phyloP scores from a whole-genome alignment of 345 rosid genomes.

The Noccaea caerulescens region DNA sequence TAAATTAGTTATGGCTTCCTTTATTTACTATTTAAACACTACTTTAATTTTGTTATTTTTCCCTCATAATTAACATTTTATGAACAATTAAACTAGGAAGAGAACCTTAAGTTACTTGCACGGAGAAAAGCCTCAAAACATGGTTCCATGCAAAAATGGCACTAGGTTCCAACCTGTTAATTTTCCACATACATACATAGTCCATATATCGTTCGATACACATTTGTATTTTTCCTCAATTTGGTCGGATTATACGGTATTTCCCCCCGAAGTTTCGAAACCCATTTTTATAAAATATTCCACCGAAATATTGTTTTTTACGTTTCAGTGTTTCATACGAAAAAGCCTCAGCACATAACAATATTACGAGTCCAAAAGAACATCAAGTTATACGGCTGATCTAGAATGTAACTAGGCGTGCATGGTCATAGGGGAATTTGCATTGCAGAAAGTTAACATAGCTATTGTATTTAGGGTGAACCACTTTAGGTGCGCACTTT shows the following conservation, averaged over 20 bases:
- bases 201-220: neutral
- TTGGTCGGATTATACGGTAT: conserved; percentile 26
- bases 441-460: no score
- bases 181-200: neutral
- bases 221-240: conserved; percentile 10
- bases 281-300: neutral
- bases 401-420: no score
- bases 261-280: neutral
- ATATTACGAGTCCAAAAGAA: neutral
- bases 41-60: neutral
- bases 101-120: conserved; percentile 25
- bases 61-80: neutral
- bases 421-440: no score
- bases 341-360: neutral
- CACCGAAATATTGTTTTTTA: conserved; percentile 16
- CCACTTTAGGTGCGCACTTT: no score
- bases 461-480: no score
- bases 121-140: conserved; percentile 34
- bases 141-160: conserved; percentile 32
- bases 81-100: neutral
- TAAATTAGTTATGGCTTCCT: conserved; percentile 6
- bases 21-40: neutral
- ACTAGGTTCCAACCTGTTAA: conserved; percentile 12
- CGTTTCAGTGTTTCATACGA: neutral
- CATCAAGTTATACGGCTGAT: neutral